Evolutionary conservation across 1,284 basidiomycete species (phyloP), one percentile per base, ranked within the genome.

Genomic region (Rhodotorula sp.): DNA sequence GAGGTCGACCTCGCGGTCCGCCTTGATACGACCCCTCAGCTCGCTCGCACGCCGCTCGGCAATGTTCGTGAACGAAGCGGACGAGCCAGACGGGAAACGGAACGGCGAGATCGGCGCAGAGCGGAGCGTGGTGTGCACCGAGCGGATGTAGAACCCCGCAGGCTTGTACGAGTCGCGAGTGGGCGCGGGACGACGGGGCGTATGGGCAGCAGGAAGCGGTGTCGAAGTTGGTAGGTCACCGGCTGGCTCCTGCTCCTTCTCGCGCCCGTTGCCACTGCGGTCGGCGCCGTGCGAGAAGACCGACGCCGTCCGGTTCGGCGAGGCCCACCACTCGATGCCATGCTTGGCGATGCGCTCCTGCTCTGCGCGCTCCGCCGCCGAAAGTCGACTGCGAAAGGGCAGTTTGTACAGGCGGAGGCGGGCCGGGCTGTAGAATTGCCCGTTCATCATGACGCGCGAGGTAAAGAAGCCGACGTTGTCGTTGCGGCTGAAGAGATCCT

Each of bases 1-100:
- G 17, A 75, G 49, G 54, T 73, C 61, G 27, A 75, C 52, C 45
- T 68, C 50, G 12, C 27, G 34, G 23, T 66, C 61, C 23, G 46
- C 48, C 0, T 58, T 9, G n/a, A 71, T 54, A 54, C 58, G 45
- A 4, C 17, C 5, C n/a, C 55, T 48, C 34, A 65, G 53, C 44
- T 55, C 62, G 8, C 10, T 3, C 2, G 44, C 44, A 9, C 53
- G 53, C 2, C 27, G 17, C 7, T 53, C 50, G 1, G 53, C 53
- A 27, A 52, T n/a, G 25, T 9, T 46, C 17, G 62, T 55, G 57
- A n/a, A 58, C 8, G 42, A 14, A 4, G 56, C 25, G 25, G 14
- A 9, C 7, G 27, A 17, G 27, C 53, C 53, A 27, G 27, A 14
- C 4, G 44, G 50, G 53, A 45, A 41, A 12, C 8, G 21, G 21